Percentiles rank a stretch among this genome's conserved stretches.
phyloP scores from a whole-genome alignment of 306 rosid genomes.

The Styphnolobium japonicum region DNA sequence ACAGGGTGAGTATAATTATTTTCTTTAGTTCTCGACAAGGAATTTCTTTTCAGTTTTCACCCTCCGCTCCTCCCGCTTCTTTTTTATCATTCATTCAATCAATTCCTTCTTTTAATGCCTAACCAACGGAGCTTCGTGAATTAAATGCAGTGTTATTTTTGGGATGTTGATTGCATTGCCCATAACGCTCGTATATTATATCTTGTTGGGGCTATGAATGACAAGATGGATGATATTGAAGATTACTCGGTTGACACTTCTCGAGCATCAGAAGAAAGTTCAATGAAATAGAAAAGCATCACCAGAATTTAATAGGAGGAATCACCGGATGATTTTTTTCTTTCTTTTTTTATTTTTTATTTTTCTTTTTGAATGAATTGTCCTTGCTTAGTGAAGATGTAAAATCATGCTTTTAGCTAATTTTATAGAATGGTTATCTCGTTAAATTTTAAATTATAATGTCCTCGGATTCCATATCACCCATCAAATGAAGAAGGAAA shows the following conservation, averaged over 20 bases:
- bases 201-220: conserved; percentile 75
- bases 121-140: neutral
- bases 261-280: neutral
- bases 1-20: conserved; percentile 54
- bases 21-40: neutral
- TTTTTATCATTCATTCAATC: neutral
- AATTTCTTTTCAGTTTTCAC: neutral
- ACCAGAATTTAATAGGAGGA: conserved; percentile 27
- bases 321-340: conserved; percentile 20
- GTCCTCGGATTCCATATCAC: conserved; percentile 14
- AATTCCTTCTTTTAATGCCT: neutral
- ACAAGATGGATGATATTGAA: conserved; percentile 16
- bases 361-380: neutral
- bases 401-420: conserved; percentile 52
- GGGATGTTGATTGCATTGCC: conserved; percentile 95
- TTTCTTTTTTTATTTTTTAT: neutral
- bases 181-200: conserved; percentile 85
- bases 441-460: conserved; percentile 4
- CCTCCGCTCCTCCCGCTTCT: neutral
- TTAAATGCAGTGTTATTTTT: conserved; percentile 78
- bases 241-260: conserved; percentile 27
- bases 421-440: conserved; percentile 35
- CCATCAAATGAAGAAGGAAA: neutral
- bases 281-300: conserved; percentile 23
- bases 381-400: conserved; percentile 46